Evolutionary conservation across 805 yeast species (phyloP), one percentile per base, ranked within the genome.

Genomic region (Grigorovia transvaalensis): DNA sequence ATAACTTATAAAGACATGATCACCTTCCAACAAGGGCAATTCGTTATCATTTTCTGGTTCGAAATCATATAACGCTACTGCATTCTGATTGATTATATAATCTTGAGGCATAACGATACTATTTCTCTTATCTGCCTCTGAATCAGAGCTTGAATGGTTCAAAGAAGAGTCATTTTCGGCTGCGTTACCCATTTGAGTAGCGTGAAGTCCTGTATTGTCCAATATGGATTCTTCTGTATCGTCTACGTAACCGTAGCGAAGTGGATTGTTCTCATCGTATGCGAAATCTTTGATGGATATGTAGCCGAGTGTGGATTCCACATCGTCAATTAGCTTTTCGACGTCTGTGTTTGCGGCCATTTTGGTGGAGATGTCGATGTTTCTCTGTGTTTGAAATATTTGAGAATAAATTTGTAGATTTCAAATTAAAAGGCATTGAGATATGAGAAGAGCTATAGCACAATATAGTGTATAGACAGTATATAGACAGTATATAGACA

Each of bases 11-110:
- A 89, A 84, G 2, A 93, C 80, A 13, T 80, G 67, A 68, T 93
- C 97, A 40, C 96, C 96, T 59, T 85, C 95, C 13, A 62, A 69
- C 35, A 93, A 71, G 11, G 76, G 79, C 46, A 90, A 79, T 62
- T 93, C 99, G 67, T 93, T 93, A 59, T 88, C 96, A 66, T 93
- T 93, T 65, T 93, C 98, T 0, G 98, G 96, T 45, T 71, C 76
- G 63, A 93, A 93, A 59, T 90, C 91, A 65, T 88, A 93, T 46
- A 93, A 66, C 0, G 97, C 97, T 29, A 89, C 73, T 0, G 98
- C 99, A 52, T 78, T 74, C 53, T 74, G 66, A 46, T 67, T 67
- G 52, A 54, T 81, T 71, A 61, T 76, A 73, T 65, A 59, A 43
- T 64, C 63, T 45, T 59, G 54, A 42, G 72, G 69, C 48, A 66